Conservation (phyloP, 2,329 filamentous ascomycete genomes). For the Knoxdaviesia capensis region DNA sequence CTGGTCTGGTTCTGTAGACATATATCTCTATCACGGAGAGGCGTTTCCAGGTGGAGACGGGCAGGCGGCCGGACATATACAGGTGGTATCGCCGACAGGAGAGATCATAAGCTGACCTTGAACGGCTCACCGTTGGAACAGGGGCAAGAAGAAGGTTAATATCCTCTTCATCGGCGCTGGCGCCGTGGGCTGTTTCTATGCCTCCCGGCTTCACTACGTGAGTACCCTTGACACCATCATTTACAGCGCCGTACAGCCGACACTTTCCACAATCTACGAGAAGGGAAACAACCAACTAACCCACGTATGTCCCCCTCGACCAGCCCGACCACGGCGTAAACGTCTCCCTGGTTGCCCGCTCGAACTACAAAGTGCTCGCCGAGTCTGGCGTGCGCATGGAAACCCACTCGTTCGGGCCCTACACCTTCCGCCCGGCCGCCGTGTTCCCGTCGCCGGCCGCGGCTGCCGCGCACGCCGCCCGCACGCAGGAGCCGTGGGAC, state of each 20-base stretch:
- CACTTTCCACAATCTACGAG: too few species aligned
- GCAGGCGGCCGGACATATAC: too few species aligned
- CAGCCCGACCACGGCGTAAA: slow-evolving; percentile 29
- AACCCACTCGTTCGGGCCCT: slow-evolving; percentile 47
- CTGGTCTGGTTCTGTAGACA: too few species aligned
- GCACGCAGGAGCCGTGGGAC: slow-evolving; percentile 18
- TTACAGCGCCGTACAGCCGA: background rate
- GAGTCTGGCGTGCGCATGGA: slow-evolving; percentile 40
- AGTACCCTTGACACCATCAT: slow-evolving; percentile 4
- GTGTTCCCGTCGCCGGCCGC: slow-evolving; percentile 41
- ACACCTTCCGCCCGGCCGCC: slow-evolving; percentile 38
- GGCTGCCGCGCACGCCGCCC: slow-evolving; percentile 17
- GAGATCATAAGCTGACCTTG: too few species aligned
- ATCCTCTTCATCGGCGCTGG: slow-evolving; percentile 51
- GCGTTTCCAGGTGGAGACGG: too few species aligned
- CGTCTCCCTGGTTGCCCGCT: slow-evolving; percentile 53
- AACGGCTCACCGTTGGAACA: background rate
- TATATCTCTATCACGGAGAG: too few species aligned
- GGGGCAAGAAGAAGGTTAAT: slow-evolving; percentile 15
- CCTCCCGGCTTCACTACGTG: slow-evolving; percentile 43
- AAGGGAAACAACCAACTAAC: too few species aligned
- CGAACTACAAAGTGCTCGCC: slow-evolving; percentile 47
- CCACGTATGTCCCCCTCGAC: slow-evolving; percentile 4
- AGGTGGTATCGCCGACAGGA: too few species aligned
- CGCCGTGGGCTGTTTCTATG: slow-evolving; percentile 55